These are phyloP conservation scores for Rhizomucor miehei DNA, from an alignment of 371 early-diverging fungal genomes.

Conservation along the genomic window DNA sequence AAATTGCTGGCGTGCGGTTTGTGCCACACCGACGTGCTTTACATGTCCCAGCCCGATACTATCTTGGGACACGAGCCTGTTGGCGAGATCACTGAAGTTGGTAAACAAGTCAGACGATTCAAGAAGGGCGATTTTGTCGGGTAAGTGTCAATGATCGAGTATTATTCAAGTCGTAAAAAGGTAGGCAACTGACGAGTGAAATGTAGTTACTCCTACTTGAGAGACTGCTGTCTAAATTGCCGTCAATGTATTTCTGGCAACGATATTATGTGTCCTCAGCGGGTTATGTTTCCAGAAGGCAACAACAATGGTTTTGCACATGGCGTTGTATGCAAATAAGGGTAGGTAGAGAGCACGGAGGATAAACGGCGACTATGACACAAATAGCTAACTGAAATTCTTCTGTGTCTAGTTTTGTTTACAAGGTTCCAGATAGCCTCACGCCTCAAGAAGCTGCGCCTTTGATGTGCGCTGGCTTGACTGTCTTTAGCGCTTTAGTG, in stretches of 20 bases:
- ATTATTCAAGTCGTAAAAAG: no score
- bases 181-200: no score
- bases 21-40: conserved; percentile 50
- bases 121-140: conserved; percentile 56
- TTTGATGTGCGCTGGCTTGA: conserved; percentile 67
- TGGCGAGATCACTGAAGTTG: conserved; percentile 43
- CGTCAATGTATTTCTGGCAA: conserved; percentile 39
- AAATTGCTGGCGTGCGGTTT: conserved; percentile 53
- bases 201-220: conserved; percentile 28
- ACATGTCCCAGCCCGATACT: conserved; percentile 17
- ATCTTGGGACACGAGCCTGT: conserved; percentile 52
- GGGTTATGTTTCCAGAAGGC: conserved; percentile 50
- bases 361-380: not conserved
- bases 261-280: conserved; percentile 40
- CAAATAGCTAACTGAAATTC: not conserved
- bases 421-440: conserved; percentile 52
- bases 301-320: conserved; percentile 47
- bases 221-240: conserved; percentile 44
- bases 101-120: conserved; percentile 37
- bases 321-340: conserved; percentile 42
- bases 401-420: conserved; percentile 30
- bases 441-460: conserved; percentile 51
- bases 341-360: conserved; percentile 16
- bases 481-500: conserved; percentile 56
- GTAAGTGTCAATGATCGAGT: no score